Evolutionary conservation across 441 rosid genomes (phyloP).

Genomic region (Populus trichocarpa): DNA sequence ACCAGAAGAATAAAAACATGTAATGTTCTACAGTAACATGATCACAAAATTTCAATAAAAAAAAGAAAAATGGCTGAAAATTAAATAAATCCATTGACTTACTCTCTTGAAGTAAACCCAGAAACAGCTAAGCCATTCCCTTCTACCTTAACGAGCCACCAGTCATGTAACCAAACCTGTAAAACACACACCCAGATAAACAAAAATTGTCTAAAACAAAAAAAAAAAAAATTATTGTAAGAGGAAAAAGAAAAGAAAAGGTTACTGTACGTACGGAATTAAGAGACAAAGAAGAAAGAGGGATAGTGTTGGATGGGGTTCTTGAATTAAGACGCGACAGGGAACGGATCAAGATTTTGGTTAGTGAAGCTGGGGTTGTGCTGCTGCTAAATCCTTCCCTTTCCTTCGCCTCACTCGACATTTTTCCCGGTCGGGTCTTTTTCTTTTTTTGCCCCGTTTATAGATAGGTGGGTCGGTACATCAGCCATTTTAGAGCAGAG

Average conservation of each 20-base stretch:
- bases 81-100: background rate
- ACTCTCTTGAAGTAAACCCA: conserved; percentile 53
- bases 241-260: background rate
- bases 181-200: background rate
- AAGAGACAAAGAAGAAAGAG: conserved; percentile 18
- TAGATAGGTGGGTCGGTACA: no score
- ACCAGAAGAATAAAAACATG: no score
- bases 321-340: background rate
- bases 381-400: background rate
- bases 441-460: no score
- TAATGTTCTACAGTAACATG: no score
- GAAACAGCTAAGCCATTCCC: conserved; percentile 34
- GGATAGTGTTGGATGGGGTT: background rate
- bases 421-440: no score
- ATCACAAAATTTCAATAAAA: no score
- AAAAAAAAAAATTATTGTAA: no score
- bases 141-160: conserved; percentile 50
- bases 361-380: background rate
- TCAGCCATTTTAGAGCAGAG: no score
- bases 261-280: conserved; percentile 19
- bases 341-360: background rate
- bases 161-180: conserved; percentile 41
- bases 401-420: no score
- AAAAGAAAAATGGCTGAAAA: background rate
- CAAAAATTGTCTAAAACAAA: background rate